Conservation (phyloP, 257 asterid species). For the Lavandula angustifolia region DNA sequence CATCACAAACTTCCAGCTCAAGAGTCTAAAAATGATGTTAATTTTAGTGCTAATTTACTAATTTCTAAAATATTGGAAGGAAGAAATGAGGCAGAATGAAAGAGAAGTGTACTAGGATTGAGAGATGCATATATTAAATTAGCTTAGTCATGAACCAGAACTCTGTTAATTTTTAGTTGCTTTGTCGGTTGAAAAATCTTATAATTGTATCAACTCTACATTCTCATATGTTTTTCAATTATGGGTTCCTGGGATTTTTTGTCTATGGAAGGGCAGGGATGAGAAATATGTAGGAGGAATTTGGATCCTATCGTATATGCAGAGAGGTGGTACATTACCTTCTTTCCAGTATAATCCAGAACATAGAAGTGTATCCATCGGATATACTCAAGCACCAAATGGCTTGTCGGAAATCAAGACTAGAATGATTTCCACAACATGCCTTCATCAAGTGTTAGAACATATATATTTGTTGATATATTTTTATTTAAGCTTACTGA, state of each 20-base stretch:
- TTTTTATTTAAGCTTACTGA: too few relatives aligned
- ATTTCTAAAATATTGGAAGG: neutral
- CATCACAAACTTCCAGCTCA: slow-evolving; percentile 20
- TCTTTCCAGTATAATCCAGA: too few relatives aligned
- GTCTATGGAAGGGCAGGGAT: slow-evolving; percentile 94
- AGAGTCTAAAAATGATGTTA: slow-evolving; percentile 12
- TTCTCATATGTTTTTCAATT: slow-evolving; percentile 20
- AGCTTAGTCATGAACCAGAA: slow-evolving; percentile 17
- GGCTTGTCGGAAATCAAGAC: too few relatives aligned
- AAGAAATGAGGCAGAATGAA: neutral
- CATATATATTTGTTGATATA: too few relatives aligned
- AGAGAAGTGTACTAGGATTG: neutral
- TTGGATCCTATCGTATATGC: slow-evolving; percentile 74
- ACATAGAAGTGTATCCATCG: too few relatives aligned
- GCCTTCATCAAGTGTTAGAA: too few relatives aligned
- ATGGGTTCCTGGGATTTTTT: slow-evolving; percentile 80
- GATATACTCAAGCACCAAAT: too few relatives aligned
- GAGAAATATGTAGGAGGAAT: slow-evolving; percentile 80
- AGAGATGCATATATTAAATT: neutral
- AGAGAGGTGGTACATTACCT: slow-evolving; percentile 91
- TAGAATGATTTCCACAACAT: too few relatives aligned
- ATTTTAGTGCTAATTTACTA: neutral
- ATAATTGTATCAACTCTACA: neutral
- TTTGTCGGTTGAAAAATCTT: neutral
- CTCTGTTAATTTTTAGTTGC: slow-evolving; percentile 10